A percentile compares a stretch with the other conserved stretches of the same genome.
Conservation (phyloP, 306 rosid genomes). For the Chamaecrista fasciculata region DNA sequence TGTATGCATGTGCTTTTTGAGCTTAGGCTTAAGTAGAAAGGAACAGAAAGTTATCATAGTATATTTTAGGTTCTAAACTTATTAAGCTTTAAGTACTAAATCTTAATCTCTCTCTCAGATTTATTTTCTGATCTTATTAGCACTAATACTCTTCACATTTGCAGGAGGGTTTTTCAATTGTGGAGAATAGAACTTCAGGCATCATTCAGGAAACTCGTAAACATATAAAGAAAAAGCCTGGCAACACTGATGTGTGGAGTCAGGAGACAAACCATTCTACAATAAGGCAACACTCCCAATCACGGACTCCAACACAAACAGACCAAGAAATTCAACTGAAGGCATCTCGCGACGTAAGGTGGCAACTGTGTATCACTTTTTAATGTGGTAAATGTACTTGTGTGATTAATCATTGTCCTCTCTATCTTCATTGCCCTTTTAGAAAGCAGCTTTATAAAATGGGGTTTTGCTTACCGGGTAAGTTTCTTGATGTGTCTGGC, state of each 20-base stretch:
- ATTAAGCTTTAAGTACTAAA: conserved; percentile 5
- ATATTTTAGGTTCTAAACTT: conserved; percentile 12
- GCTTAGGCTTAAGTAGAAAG: background rate
- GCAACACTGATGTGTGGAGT: conserved; percentile 39
- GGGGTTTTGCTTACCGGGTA: too few relatives aligned
- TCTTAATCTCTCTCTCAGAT: background rate
- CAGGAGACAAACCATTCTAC: conserved; percentile 45
- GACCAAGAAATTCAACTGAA: conserved; percentile 89
- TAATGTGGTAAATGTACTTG: conserved; percentile 38
- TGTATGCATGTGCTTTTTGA: conserved; percentile 5
- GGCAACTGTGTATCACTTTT: conserved; percentile 82
- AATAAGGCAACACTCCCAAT: conserved; percentile 39
- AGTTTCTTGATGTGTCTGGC: too few relatives aligned
- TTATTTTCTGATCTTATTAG: conserved; percentile 24
- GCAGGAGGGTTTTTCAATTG: conserved; percentile 75
- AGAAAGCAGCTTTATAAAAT: background rate
- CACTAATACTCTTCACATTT: conserved; percentile 1
- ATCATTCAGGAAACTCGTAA: conserved; percentile 91
- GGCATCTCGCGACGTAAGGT: conserved; percentile 99
- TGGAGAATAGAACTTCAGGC: conserved; percentile 77
- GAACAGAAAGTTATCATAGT: background rate
- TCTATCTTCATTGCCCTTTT: background rate
- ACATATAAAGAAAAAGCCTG: conserved; percentile 73
- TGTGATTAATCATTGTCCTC: background rate
- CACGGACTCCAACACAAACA: conserved; percentile 49